Base-by-base conservation (phyloP, 1,139 yeast genomes). In the Suhomyces terraborum region DNA sequence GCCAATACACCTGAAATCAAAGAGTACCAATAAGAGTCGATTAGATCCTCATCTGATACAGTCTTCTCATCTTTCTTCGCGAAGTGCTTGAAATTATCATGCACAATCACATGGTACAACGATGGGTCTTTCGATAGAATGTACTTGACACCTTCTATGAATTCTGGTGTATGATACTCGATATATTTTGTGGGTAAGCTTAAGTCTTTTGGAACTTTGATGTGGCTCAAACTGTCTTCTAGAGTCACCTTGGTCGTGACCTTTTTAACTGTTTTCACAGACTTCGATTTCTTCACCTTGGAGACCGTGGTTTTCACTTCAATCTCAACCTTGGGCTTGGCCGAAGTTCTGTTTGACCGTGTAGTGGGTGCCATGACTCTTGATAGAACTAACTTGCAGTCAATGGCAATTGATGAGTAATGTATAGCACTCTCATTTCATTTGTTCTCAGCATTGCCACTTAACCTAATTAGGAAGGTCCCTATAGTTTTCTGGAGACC, bases 1-100 rank as follows among this genome's bases (percentile, higher is more conserved):
- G 87, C 78, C 12, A 87, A 76, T 6, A 88, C 76, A 57, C 64
- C 77, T 53, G 59, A 49, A 0, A 73, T 52, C 32, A 73, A 54
- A 25, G 67, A 52, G 34, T 62, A 55, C 77, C 77, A 73, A 49
- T 71, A 71, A 16, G 47, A 34, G 10, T 38, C 23, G n/a, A 50
- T 46, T 17, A 49, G 23, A 2, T 41, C 45, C 10, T 33, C 40
- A 16, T 39, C 46, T 2, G 32, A 13, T n/a, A 50, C 49, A 30
- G 9, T 50, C 49, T n/a, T 28, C 8, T n/a, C 31, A 35, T 52
- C 42, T 30, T 43, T 37, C 41, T 50, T 46, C 44, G 12, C 52
- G 50, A 45, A 73, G n/a, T 37, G 58, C 43, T 46, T 58, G 52
- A 56, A 80, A 42, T 51, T 71, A 35, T 48, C 47, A 38, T 60